These are phyloP conservation scores for Oenanthe sinensis DNA, from an alignment of 129 eudicot species.

Conservation along the genomic window DNA sequence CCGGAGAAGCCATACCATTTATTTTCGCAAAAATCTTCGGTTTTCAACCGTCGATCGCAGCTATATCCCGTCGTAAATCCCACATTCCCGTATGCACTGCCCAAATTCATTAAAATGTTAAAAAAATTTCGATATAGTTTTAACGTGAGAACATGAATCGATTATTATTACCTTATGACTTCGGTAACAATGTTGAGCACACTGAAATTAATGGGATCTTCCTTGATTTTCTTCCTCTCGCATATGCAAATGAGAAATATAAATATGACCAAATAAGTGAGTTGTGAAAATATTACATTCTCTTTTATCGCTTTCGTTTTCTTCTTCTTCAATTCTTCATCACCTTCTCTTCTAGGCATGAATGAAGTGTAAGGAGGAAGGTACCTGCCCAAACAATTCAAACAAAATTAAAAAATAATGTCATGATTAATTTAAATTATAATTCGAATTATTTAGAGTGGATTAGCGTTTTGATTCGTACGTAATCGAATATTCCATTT, in stretches of 20 bases:
- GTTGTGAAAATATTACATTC: conserved; percentile 9
- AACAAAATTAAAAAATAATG: neutral
- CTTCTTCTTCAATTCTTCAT: neutral
- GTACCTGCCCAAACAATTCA: neutral
- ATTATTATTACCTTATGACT: conserved; percentile 74
- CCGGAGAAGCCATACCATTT: conserved; percentile 78
- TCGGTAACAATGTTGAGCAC: conserved; percentile 59
- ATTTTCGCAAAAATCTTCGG: conserved; percentile 36
- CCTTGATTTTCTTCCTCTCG: conserved; percentile 50
- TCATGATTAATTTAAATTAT: too few relatives aligned
- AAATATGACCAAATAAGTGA: conserved; percentile 53
- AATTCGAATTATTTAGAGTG: too few relatives aligned
- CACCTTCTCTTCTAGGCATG: neutral
- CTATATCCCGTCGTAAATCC: conserved; percentile 82
- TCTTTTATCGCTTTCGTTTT: neutral
- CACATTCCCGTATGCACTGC: conserved; percentile 85
- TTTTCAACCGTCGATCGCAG: conserved; percentile 41
- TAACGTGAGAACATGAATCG: too few relatives aligned
- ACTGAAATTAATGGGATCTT: conserved; percentile 82
- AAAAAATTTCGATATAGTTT: too few relatives aligned
- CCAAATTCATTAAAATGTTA: too few relatives aligned
- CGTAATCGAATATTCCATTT: too few relatives aligned
- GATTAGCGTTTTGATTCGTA: too few relatives aligned
- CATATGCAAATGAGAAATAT: conserved; percentile 59
- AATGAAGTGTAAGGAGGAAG: conserved; percentile 9